These are phyloP conservation scores for Orbilia oligospora DNA, from an alignment of 2,329 filamentous ascomycete genomes.

Conservation along the genomic window DNA sequence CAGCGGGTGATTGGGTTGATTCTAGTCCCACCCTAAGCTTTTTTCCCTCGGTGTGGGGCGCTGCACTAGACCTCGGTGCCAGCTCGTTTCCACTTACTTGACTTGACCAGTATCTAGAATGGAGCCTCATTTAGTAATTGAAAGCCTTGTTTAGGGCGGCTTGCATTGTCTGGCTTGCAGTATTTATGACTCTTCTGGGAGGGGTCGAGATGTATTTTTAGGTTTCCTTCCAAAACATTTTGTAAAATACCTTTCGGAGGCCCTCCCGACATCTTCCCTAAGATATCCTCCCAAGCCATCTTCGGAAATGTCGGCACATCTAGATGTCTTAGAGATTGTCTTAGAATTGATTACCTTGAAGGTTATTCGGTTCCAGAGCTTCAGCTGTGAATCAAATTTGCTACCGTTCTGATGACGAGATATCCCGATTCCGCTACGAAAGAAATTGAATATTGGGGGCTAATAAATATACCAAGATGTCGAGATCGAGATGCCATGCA, in stretches of 20 bases:
- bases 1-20: slow-evolving; percentile 19
- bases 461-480: too few relatives aligned
- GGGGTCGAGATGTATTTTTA: not conserved
- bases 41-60: slow-evolving; percentile 22
- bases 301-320: too few relatives aligned
- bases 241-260: not conserved
- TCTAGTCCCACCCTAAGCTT: slow-evolving; percentile 37
- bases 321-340: not conserved
- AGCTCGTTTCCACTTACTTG: slow-evolving; percentile 30
- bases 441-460: too few relatives aligned
- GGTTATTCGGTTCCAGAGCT: not conserved
- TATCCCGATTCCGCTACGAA: too few relatives aligned
- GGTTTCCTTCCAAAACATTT: not conserved
- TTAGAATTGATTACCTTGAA: not conserved
- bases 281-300: not conserved
- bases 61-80: slow-evolving; percentile 12
- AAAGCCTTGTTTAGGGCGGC: not conserved
- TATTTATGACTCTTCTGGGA: not conserved
- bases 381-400: not conserved
- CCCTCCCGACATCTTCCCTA: not conserved
- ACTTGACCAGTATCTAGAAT: slow-evolving; percentile 7
- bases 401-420: too few relatives aligned
- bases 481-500: too few relatives aligned
- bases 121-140: slow-evolving; percentile 6
- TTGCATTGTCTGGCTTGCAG: not conserved